Evolutionary conservation across 441 rosid species (phyloP).

Genomic region (Isatis lusitanica): DNA sequence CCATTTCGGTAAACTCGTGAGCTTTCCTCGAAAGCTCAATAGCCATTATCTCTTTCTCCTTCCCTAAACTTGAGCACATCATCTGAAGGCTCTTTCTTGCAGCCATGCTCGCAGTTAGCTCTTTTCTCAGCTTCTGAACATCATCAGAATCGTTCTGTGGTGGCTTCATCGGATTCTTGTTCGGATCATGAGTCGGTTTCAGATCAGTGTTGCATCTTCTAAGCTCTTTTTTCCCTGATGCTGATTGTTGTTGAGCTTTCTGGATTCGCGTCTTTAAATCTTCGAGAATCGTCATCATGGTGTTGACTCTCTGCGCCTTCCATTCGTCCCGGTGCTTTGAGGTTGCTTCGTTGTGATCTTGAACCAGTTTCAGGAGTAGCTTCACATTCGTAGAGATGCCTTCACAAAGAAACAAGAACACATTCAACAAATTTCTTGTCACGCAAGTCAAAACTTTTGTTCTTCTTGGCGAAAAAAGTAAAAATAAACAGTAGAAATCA

Average conservation of each 20-base stretch:
- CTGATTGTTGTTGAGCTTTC: conserved; percentile 53
- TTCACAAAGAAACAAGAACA: conserved; percentile 19
- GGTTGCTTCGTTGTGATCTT: conserved; percentile 66
- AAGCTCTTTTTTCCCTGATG: conserved; percentile 51
- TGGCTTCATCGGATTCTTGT: conserved; percentile 21
- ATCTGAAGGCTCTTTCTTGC: conserved; percentile 76
- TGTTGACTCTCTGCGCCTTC: conserved; percentile 55
- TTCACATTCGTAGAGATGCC: conserved; percentile 62
- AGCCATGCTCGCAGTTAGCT: conserved; percentile 49
- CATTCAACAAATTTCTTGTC: background rate
- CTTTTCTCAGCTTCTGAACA: conserved; percentile 52
- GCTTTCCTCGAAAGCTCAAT: conserved; percentile 62
- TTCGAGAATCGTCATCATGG: conserved; percentile 75
- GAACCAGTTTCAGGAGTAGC: conserved; percentile 66
- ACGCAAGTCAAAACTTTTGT: background rate
- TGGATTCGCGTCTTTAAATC: conserved; percentile 65
- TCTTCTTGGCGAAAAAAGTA: background rate
- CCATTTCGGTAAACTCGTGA: conserved; percentile 57
- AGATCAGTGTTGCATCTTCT: conserved; percentile 76
- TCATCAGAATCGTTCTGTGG: conserved; percentile 43
- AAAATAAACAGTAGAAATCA: background rate
- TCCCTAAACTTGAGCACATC: conserved; percentile 83
- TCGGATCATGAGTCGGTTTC: conserved; percentile 36
- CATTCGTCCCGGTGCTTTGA: conserved; percentile 49
- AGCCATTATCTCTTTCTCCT: conserved; percentile 82